A percentile compares a stretch with the other conserved stretches of the same genome.
Evolutionary conservation across 495 filamentous ascomycete species (phyloP).

Genomic region (Tuber magnatum): DNA sequence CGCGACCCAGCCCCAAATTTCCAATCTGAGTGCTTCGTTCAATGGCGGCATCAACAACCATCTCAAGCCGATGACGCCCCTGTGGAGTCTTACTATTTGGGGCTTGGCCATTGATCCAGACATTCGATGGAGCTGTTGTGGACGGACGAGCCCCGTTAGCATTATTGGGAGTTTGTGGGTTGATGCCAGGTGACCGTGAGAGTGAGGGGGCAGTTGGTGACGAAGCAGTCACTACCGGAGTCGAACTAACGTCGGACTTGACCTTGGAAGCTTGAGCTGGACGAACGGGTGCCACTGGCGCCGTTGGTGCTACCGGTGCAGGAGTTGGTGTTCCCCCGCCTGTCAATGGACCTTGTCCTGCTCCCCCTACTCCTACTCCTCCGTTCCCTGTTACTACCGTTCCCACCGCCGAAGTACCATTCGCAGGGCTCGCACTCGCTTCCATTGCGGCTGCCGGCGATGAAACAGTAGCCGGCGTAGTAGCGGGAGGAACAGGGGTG

Average conservation of each 20-base stretch:
- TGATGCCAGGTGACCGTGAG: conserved; percentile 41
- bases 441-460: conserved; percentile 21
- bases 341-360: conserved; percentile 9
- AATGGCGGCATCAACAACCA: conserved; percentile 44
- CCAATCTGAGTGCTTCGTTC: conserved; percentile 42
- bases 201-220: conserved; percentile 23
- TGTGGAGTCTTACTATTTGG: conserved; percentile 42
- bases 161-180: conserved; percentile 36
- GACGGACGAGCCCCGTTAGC: conserved; percentile 22
- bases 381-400: background rate
- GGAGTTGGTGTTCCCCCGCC: conserved; percentile 12
- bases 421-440: conserved; percentile 17
- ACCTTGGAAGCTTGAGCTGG: conserved; percentile 27
- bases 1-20: conserved; percentile 42
- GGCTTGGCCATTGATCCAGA: conserved; percentile 37
- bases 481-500: conserved; percentile 2
- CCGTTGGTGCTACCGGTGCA: conserved; percentile 20
- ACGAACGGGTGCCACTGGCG: conserved; percentile 22
- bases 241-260: conserved; percentile 33
- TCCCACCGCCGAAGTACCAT: conserved; percentile 13
- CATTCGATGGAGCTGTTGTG: conserved; percentile 16
- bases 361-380: conserved; percentile 19
- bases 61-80: conserved; percentile 40
- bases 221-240: conserved; percentile 36
- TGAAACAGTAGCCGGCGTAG: conserved; percentile 3